phyloP scores from a whole-genome alignment of 2,329 filamentous ascomycete species.

The Cladosporium phlei region DNA sequence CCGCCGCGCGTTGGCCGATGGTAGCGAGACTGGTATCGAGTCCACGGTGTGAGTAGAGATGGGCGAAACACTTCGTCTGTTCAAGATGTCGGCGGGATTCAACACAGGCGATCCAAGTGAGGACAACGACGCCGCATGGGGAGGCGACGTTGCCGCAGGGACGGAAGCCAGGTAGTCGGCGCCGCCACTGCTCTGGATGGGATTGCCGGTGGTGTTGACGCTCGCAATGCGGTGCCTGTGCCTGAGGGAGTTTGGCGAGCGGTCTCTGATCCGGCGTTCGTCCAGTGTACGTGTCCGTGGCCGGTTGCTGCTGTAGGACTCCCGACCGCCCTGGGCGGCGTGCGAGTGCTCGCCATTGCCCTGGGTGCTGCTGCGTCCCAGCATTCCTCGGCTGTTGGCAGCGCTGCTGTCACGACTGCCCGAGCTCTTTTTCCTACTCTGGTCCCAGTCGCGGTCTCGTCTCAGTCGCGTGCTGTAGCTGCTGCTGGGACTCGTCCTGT shows the following conservation, averaged over 20 bases:
- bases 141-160: slow-evolving; percentile 24
- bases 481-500: slow-evolving; percentile 2
- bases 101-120: slow-evolving; percentile 27
- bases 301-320: slow-evolving; percentile 25
- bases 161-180: slow-evolving; percentile 31
- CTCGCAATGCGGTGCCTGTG: slow-evolving; percentile 62
- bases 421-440: slow-evolving; percentile 20
- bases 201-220: slow-evolving; percentile 59
- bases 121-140: slow-evolving; percentile 27
- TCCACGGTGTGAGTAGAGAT: slow-evolving; percentile 27
- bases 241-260: slow-evolving; percentile 13
- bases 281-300: slow-evolving; percentile 50
- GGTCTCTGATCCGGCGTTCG: slow-evolving; percentile 38
- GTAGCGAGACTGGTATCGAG: slow-evolving; percentile 29
- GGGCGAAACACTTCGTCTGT: slow-evolving; percentile 27
- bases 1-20: slow-evolving; percentile 61
- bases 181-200: slow-evolving; percentile 37
- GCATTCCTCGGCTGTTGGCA: slow-evolving; percentile 16
- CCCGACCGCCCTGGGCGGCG: slow-evolving; percentile 22
- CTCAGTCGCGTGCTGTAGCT: slow-evolving; percentile 13
- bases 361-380: slow-evolving; percentile 22
- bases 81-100: slow-evolving; percentile 19
- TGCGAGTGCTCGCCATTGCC: slow-evolving; percentile 24
- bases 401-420: slow-evolving; percentile 24
- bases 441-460: slow-evolving; percentile 19